Evolutionary conservation across 495 filamentous ascomycete genomes (phyloP), one percentile per base, ranked within the genome.

Genomic region (Aspergillus coremiiformis): DNA sequence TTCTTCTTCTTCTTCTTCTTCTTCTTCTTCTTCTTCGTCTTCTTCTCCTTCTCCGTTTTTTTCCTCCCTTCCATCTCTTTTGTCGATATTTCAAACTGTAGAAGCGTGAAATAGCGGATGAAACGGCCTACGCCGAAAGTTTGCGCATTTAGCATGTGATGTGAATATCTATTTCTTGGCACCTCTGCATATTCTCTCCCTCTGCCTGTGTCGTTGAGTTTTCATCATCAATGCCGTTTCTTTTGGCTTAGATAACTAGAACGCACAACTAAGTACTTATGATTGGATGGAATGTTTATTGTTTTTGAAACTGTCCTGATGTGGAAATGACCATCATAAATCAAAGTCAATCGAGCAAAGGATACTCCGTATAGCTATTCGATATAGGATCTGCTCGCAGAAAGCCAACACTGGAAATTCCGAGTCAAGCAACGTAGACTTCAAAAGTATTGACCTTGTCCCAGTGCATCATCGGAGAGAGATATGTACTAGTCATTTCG

Each of bases 91-190:
- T 39, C 37, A 29, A 10, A 22, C 10, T 9, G n/a, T 35, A 19
- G 27, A 33, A 44, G 53, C 47, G 44, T 29, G 53, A 60, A 48
- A 50, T 26, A 52, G 60, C 58, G 54, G 51, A 62, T 61, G 56
- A 64, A 63, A 64, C 51, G 54, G 62, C 53, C 53, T 52, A 60
- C 60, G 52, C 55, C 55, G 43, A 52, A 53, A 55, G 49, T 64
- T 65, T 61, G 55, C 70, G 69, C 67, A 69, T 69, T 71, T 66
- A 72, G 71, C 69, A 74, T 71, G 65, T 63, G 63, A 58, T 64
- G 66, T 67, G 65, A 66, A 66, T 66, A 61, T 67, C 47, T 62
- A 58, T 57, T 60, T 58, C 47, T 54, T 61, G 48, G 59, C 60
- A 59, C 56, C 49, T 52, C 54, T 67, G 60, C 63, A 66, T 67